These are phyloP conservation scores for Xylogone sp. DNA, from an alignment of 2,329 filamentous ascomycete species.

Conservation along the genomic window DNA sequence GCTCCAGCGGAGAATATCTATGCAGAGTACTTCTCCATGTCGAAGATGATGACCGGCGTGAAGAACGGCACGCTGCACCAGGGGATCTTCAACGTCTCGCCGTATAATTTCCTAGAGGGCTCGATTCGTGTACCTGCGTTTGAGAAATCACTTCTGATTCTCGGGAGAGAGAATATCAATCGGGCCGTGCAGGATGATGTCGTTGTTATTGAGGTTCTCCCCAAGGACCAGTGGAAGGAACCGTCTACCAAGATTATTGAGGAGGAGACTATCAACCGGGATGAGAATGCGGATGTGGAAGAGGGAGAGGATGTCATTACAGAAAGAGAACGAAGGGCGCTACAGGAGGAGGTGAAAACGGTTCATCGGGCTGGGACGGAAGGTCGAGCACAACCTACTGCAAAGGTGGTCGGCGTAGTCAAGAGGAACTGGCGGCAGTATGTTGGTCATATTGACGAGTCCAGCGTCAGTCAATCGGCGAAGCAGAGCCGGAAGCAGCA, in stretches of 20 bases:
- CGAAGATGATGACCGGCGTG: slow-evolving; percentile 90
- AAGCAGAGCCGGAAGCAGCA: slow-evolving; percentile 82
- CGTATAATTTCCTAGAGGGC: slow-evolving; percentile 96
- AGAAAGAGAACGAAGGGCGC: slow-evolving; percentile 76
- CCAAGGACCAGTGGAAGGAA: slow-evolving; percentile 94
- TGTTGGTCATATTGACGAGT: slow-evolving; percentile 89
- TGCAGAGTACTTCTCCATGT: slow-evolving; percentile 82
- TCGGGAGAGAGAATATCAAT: slow-evolving; percentile 95
- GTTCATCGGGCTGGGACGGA: slow-evolving; percentile 75
- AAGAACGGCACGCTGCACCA: slow-evolving; percentile 89
- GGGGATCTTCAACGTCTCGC: slow-evolving; percentile 91
- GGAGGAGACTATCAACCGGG: slow-evolving; percentile 84
- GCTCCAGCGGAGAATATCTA: slow-evolving; percentile 74
- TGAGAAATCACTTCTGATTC: slow-evolving; percentile 79
- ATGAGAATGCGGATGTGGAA: slow-evolving; percentile 89
- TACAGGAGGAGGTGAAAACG: slow-evolving; percentile 88
- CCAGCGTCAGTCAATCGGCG: slow-evolving; percentile 70
- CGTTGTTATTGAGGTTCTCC: slow-evolving; percentile 88
- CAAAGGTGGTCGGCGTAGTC: slow-evolving; percentile 84
- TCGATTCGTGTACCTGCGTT: slow-evolving; percentile 88
- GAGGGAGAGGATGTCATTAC: slow-evolving; percentile 75
- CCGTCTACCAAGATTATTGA: slow-evolving; percentile 95
- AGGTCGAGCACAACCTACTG: slow-evolving; percentile 81
- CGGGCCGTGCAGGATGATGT: slow-evolving; percentile 87
- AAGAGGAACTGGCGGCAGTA: slow-evolving; percentile 98